Conservation (phyloP, 495 filamentous ascomycete genomes). For the Penicillium arizonense region DNA sequence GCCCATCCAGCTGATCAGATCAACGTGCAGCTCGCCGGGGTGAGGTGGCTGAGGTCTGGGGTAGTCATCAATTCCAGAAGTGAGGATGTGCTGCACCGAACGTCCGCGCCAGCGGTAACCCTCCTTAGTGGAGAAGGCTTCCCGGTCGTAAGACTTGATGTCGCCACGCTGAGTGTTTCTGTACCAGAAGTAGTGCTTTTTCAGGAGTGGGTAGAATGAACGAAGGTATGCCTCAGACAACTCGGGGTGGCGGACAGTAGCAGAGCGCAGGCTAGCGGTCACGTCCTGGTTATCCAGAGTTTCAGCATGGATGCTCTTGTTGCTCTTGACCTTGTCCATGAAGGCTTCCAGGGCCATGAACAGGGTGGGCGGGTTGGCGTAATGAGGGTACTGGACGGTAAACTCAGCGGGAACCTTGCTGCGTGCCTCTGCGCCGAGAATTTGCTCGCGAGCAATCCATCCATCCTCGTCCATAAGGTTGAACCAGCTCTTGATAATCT, state of each 20-base stretch:
- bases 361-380: slow-evolving; percentile 96
- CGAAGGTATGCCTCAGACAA: slow-evolving; percentile 72
- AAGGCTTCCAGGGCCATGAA: slow-evolving; percentile 85
- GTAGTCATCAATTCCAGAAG: slow-evolving; percentile 94
- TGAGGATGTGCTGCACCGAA: slow-evolving; percentile 79
- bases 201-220: slow-evolving; percentile 86
- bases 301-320: slow-evolving; percentile 26
- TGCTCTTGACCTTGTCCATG: slow-evolving; percentile 65
- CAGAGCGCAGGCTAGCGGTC: slow-evolving; percentile 44
- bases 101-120: slow-evolving; percentile 96
- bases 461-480: slow-evolving; percentile 94
- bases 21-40: slow-evolving; percentile 93
- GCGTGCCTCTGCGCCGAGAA: slow-evolving; percentile 88
- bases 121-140: slow-evolving; percentile 82
- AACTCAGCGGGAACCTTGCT: slow-evolving; percentile 97
- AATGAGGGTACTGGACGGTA: slow-evolving; percentile 94
- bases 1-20: slow-evolving; percentile 95
- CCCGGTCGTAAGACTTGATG: slow-evolving; percentile 84
- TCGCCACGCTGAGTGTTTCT: slow-evolving; percentile 87
- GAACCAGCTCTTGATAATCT: slow-evolving; percentile 95
- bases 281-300: slow-evolving; percentile 22
- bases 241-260: slow-evolving; percentile 64
- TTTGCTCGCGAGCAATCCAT: slow-evolving; percentile 97
- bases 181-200: slow-evolving; percentile 92
- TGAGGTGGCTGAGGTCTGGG: slow-evolving; percentile 94